A percentile compares a stretch with the other conserved stretches of the same genome.
Conservation (phyloP, 169 alveolate species). For the Eimeria acervulina region DNA sequence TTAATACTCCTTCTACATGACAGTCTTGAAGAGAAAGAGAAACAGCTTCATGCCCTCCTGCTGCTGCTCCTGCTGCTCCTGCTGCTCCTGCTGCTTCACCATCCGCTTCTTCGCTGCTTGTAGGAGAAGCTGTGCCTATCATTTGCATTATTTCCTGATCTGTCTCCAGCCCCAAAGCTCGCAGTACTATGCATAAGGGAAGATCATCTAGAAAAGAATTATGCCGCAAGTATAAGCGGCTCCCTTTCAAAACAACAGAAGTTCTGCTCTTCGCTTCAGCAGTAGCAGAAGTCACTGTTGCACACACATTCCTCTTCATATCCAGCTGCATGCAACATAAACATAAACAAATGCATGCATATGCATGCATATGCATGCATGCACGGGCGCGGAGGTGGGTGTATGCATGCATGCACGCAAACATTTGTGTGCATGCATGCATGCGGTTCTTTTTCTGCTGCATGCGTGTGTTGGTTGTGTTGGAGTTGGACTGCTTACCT, state of each 20-base stretch:
- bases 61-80: constrained; percentile 17
- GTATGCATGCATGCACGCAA: not conserved
- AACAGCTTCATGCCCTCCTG: constrained; percentile 58
- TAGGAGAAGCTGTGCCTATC: constrained; percentile 91
- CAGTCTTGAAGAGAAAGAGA: constrained; percentile 80
- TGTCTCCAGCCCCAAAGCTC: constrained; percentile 98
- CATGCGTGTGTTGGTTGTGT: no score
- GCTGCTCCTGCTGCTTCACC: constrained; percentile 42
- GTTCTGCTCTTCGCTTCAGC: constrained; percentile 99
- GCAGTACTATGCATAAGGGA: constrained; percentile 97
- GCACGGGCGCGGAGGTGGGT: no score
- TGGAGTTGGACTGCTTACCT: no score
- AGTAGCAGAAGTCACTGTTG: constrained; percentile 98
- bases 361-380: not conserved
- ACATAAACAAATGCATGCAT: not conserved
- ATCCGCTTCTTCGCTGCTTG: not conserved
- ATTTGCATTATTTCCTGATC: constrained; percentile 99
- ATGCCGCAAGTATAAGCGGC: constrained; percentile 96
- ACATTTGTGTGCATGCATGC: no score
- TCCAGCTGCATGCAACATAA: constrained; percentile 88
- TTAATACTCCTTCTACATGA: constrained; percentile 87
- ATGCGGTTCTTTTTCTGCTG: no score
- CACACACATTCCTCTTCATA: constrained; percentile 95
- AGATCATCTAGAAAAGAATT: constrained; percentile 97
- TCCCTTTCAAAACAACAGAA: constrained; percentile 96